Evolutionary conservation across 2,329 filamentous ascomycete genomes (phyloP), one percentile per base, ranked within the genome.

Genomic region (Xylariaceae sp.): DNA sequence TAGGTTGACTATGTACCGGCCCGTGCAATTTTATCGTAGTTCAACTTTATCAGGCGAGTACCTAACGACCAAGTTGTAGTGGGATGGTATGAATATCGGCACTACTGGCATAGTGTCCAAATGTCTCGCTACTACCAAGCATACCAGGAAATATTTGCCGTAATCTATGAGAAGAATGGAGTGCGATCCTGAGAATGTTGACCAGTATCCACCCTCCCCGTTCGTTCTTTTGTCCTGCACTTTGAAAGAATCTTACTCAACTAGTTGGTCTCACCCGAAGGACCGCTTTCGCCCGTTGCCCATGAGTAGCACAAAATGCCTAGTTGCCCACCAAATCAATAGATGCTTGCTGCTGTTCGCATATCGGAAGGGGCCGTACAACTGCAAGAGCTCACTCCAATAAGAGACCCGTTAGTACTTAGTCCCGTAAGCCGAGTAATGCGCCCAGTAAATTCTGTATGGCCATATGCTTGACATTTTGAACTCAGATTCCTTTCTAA

Each of bases 371-470:
- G n/a, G n/a, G 64, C 67, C 46, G 36, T 58, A 67, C 61, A 41
- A 33, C 63, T 64, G 60, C 32, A 33, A 55, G 23, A 52, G 47
- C 52, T 65, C 62, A 60, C 58, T 63, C 66, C 55, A 55, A 56
- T 43, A 50, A 51, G 52, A 39, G 50, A 63, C 59, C 60, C 26
- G 59, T 65, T 60, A 59, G 63, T 42, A 32, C 32, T 15, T 36
- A 21, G 33, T 50, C 33, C 39, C 36, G 32, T 45, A 32, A 44
- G 32, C 27, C 49, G 32, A 47, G 27, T 40, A 41, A 46, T 27
- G 46, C 37, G 42, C 53, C 52, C 63, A 53, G 32, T n/a, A 56
- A 18, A 50, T 33, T n/a, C 15, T 44, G 37, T 45, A 41, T 23
- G 39, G 18, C 36, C 23, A 50, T 43, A n/a, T n/a, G n/a, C n/a